phyloP scores from a whole-genome alignment of 75 land plant species.

The Pinus tabuliformis region DNA sequence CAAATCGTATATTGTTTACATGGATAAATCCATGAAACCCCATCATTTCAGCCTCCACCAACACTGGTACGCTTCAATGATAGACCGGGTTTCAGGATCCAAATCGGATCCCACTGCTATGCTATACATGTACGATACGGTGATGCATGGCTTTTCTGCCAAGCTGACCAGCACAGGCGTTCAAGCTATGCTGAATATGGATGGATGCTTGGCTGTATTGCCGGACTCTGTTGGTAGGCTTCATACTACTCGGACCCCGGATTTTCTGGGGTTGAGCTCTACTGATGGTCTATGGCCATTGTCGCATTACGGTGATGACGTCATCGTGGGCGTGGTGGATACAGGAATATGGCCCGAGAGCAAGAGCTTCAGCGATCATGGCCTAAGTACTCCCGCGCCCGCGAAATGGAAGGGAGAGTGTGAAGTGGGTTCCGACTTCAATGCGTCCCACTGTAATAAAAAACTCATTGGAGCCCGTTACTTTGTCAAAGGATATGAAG shows the following conservation, averaged over 20 bases:
- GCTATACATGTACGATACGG: conserved; percentile 35
- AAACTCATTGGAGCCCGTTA: conserved; percentile 32
- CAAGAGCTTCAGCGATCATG: conserved; percentile 39
- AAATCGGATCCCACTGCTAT: conserved; percentile 6
- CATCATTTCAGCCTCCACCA: conserved; percentile 14
- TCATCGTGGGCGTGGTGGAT: conserved; percentile 59
- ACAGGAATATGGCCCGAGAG: conserved; percentile 56
- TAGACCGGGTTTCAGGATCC: conserved; percentile 10
- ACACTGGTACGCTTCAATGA: conserved; percentile 27
- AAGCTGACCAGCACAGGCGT: conserved; percentile 28
- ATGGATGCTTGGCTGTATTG: conserved; percentile 21
- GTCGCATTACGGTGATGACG: conserved; percentile 42
- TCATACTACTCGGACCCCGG: conserved; percentile 51
- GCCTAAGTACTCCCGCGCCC: conserved; percentile 23
- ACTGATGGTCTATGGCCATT: conserved; percentile 36
- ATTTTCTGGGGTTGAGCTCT: conserved; percentile 38
- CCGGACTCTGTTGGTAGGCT: conserved; percentile 29
- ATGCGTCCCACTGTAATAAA: conserved; percentile 38
- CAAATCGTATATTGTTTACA: conserved; percentile 30
- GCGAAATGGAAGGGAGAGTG: conserved; percentile 62
- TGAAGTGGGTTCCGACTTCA: conserved; percentile 35
- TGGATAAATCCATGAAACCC: conserved; percentile 19
- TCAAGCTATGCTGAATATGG: conserved; percentile 21
- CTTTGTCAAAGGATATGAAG: conserved; percentile 5
- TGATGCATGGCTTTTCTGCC: conserved; percentile 52